Conservation (phyloP, 805 yeast genomes). For the Maudiozyma barnettii region DNA sequence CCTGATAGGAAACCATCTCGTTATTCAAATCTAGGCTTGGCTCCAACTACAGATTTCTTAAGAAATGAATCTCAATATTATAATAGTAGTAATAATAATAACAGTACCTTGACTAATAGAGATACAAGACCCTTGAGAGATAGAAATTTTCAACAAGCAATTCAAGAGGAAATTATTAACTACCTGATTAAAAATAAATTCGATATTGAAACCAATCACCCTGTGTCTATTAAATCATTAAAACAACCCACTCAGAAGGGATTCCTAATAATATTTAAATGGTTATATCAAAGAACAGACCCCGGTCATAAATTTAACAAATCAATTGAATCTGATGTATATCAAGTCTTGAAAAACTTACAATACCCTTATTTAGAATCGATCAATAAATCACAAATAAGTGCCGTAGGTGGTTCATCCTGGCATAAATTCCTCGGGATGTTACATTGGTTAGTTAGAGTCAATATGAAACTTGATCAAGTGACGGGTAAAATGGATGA, state of each 20-base stretch:
- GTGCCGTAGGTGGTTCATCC: slow-evolving; percentile 83
- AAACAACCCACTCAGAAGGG: slow-evolving; percentile 81
- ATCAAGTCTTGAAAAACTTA: slow-evolving; percentile 50
- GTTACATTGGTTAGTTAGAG: slow-evolving; percentile 69
- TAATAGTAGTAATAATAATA: neutral
- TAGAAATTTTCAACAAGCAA: slow-evolving; percentile 50
- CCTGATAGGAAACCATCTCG: neutral
- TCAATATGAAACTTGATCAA: slow-evolving; percentile 37
- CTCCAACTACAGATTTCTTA: neutral
- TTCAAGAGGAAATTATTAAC: slow-evolving; percentile 59
- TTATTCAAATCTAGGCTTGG: neutral
- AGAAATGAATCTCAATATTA: slow-evolving; percentile 1
- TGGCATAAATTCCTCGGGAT: slow-evolving; percentile 82
- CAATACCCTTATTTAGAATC: slow-evolving; percentile 75
- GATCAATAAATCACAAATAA: slow-evolving; percentile 73
- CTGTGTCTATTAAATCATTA: slow-evolving; percentile 54
- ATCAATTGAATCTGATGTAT: slow-evolving; percentile 68
- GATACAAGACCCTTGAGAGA: slow-evolving; percentile 80
- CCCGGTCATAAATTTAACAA: slow-evolving; percentile 65
- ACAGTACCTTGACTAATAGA: slow-evolving; percentile 11
- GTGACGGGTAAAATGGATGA: slow-evolving; percentile 16
- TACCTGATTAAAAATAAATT: slow-evolving; percentile 56
- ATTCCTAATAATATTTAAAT: slow-evolving; percentile 67
- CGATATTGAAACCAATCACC: slow-evolving; percentile 65
- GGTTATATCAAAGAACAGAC: slow-evolving; percentile 66